Conservation (phyloP, 2,329 filamentous ascomycete genomes). For the Chrysoporthe cubensis region DNA sequence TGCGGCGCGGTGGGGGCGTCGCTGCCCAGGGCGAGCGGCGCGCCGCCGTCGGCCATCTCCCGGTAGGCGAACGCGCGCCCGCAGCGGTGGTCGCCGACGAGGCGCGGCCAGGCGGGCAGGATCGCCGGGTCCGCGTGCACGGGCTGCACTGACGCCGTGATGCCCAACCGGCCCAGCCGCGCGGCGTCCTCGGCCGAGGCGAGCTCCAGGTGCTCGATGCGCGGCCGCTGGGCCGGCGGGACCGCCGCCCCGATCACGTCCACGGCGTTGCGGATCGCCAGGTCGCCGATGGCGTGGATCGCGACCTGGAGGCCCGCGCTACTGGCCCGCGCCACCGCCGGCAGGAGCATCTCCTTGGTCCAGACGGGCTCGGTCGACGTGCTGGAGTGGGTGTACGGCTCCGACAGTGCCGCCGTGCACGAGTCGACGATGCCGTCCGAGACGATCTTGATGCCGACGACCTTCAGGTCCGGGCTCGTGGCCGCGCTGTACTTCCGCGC, state of each 20-base stretch:
- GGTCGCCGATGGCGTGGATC: constrained; percentile 68
- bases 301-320: constrained; percentile 62
- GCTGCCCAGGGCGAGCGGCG: constrained; percentile 59
- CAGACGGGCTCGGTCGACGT: constrained; percentile 57
- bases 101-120: constrained; percentile 61
- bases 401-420: constrained; percentile 63
- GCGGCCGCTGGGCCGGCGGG: constrained; percentile 54
- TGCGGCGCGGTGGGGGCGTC: constrained; percentile 65
- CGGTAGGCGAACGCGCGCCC: constrained; percentile 63
- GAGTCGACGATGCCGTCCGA: constrained; percentile 68
- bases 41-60: constrained; percentile 60
- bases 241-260: constrained; percentile 54
- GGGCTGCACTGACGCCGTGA: constrained; percentile 63
- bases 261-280: constrained; percentile 60
- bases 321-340: constrained; percentile 58
- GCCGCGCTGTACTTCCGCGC: constrained; percentile 47
- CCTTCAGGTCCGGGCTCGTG: constrained; percentile 51
- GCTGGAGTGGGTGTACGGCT: constrained; percentile 59
- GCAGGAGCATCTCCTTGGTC: constrained; percentile 54
- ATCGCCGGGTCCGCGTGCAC: constrained; percentile 66
- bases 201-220: constrained; percentile 69
- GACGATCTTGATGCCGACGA: constrained; percentile 68
- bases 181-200: constrained; percentile 57
- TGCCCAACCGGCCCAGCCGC: constrained; percentile 60
- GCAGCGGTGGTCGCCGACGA: constrained; percentile 59